Percentiles rank a stretch among this genome's conserved stretches.
Evolutionary conservation across 495 filamentous ascomycete genomes (phyloP).

Genomic region (Lasiosphaeria ovina): DNA sequence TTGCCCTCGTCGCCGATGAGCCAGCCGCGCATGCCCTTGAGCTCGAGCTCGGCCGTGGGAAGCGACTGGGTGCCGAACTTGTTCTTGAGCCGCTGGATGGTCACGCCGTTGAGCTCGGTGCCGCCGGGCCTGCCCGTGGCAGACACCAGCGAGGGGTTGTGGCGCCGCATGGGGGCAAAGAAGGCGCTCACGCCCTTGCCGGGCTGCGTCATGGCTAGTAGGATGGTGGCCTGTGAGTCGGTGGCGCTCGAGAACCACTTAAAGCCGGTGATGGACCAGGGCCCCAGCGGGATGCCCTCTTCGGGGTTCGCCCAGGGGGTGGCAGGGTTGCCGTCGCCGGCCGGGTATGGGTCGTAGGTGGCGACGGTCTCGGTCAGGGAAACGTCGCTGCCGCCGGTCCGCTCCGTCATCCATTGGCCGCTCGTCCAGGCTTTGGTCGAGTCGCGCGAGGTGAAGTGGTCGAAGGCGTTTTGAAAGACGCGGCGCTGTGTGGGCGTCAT

Average conservation of each 20-base stretch:
- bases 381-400: conserved; percentile 72
- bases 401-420: conserved; percentile 86
- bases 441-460: conserved; percentile 52
- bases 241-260: conserved; percentile 79
- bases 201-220: conserved; percentile 63
- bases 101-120: conserved; percentile 63
- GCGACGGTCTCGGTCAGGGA: conserved; percentile 67
- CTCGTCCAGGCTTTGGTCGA: conserved; percentile 64
- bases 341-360: conserved; percentile 22
- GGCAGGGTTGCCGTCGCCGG: conserved; percentile 15
- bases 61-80: conserved; percentile 69
- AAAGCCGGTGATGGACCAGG: conserved; percentile 64
- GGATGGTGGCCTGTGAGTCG: conserved; percentile 65
- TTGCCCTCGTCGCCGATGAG: conserved; percentile 61
- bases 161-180: conserved; percentile 60
- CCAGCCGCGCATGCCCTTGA: conserved; percentile 59
- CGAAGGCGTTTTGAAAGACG: conserved; percentile 52
- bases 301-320: conserved; percentile 18
- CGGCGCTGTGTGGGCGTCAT: conserved; percentile 24
- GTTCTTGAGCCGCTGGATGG: conserved; percentile 65
- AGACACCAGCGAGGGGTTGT: conserved; percentile 31
- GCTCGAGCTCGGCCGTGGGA: conserved; percentile 68
- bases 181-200: conserved; percentile 60
- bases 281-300: conserved; percentile 51
- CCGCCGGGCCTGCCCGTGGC: conserved; percentile 18